Evolutionary conservation across 2,329 filamentous ascomycete species (phyloP).

Genomic region (Scedosporium apiospermum): DNA sequence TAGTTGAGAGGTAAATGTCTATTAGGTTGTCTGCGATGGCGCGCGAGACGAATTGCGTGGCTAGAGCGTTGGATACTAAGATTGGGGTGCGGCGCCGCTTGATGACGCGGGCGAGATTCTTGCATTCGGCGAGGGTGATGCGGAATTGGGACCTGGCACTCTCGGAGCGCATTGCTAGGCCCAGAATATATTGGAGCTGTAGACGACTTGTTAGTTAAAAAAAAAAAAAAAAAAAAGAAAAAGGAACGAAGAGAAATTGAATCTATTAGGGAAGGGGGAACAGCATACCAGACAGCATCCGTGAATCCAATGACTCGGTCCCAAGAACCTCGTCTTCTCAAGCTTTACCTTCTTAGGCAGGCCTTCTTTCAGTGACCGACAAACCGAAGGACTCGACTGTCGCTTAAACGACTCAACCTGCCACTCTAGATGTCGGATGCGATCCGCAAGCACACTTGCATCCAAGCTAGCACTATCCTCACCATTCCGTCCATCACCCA

Average conservation of each 20-base stretch:
- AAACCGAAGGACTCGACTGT: neutral
- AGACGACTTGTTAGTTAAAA: neutral
- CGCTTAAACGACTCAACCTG: neutral
- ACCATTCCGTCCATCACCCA: neutral
- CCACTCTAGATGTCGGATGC: conserved; percentile 1
- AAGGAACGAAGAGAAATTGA: neutral
- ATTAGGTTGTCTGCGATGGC: conserved; percentile 35
- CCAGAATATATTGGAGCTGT: neutral
- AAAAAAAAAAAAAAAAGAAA: neutral
- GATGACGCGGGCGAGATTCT: conserved; percentile 40
- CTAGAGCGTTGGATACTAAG: conserved; percentile 25
- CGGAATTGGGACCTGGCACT: neutral
- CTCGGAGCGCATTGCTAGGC: neutral
- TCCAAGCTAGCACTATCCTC: neutral
- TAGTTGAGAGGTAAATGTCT: conserved; percentile 36
- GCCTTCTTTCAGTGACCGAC: neutral
- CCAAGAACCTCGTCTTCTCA: conserved; percentile 6
- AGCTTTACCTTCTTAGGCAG: neutral
- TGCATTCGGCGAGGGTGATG: conserved; percentile 27
- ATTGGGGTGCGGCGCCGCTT: conserved; percentile 42
- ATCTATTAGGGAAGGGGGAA: neutral
- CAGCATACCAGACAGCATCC: neutral
- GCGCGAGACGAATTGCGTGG: conserved; percentile 30
- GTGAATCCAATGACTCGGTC: conserved; percentile 4
- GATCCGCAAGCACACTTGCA: neutral